Evolutionary conservation across 1,284 basidiomycete genomes (phyloP), one percentile per base, ranked within the genome.

Genomic region (Tilletia horrida): DNA sequence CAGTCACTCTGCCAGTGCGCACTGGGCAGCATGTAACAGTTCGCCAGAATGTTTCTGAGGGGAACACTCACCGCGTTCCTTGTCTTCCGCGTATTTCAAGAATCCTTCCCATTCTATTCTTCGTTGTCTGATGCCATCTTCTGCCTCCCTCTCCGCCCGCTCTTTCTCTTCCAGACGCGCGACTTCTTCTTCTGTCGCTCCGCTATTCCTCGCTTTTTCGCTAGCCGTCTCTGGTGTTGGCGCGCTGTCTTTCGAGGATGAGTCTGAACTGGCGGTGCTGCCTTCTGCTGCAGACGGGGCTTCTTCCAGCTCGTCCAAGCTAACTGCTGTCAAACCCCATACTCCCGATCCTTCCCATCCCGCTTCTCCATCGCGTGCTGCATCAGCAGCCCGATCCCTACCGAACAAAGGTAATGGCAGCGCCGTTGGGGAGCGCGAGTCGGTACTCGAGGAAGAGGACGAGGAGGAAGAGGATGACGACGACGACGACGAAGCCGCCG

Each of bases 21-120:
- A n/a, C n/a, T n/a, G n/a, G n/a, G n/a, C n/a, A n/a, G n/a, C n/a
- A n/a, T n/a, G n/a, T n/a, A n/a, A n/a, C n/a, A n/a, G n/a, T n/a
- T n/a, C n/a, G n/a, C n/a, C n/a, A n/a, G n/a, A n/a, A n/a, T n/a
- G n/a, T n/a, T n/a, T n/a, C n/a, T n/a, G n/a, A n/a, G n/a, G n/a
- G n/a, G n/a, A 4, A 43, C 8, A 66, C 70, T 68, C 69, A 72
- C 70, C 69, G 44, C 80, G 74, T 57, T 81, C 80, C 65, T 81
- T 80, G 48, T 73, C 68, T 55, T 81, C 80, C 25, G 80, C 79
- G 65, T 81, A 81, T 23, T 76, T 74, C 27, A 81, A 68, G 64
- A 81, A 81, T 0, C 79, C 80, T 48, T 81, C 79, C 80, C 80
- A 81, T 62, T 81, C 80, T 44, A 81, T 78, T 67, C 78, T 75